These are phyloP conservation scores for Phytophthora aleatoria DNA, from an alignment of 352 stramenopile genomes.

Conservation along the genomic window DNA sequence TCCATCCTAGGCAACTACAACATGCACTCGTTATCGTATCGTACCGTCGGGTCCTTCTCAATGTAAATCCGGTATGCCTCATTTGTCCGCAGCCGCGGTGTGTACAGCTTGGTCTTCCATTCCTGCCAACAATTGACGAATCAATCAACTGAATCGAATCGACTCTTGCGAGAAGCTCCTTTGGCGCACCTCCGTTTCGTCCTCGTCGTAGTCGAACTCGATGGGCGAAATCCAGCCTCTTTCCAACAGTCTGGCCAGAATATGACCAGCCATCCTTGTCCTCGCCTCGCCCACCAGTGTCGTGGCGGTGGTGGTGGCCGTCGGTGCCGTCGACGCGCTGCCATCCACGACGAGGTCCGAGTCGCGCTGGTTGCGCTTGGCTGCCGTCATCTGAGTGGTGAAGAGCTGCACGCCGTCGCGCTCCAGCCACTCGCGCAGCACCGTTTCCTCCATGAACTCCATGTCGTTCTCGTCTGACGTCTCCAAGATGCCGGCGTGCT, in stretches of 20 bases:
- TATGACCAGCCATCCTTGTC: slow-evolving; percentile 44
- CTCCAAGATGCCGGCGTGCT: slow-evolving; percentile 81
- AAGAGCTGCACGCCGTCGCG: slow-evolving; percentile 73
- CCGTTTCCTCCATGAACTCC: slow-evolving; percentile 71
- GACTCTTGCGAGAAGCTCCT: neutral
- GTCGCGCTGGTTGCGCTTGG: slow-evolving; percentile 25
- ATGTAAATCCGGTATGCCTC: slow-evolving; percentile 87
- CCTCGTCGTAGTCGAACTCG: slow-evolving; percentile 50
- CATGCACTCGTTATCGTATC: slow-evolving; percentile 11
- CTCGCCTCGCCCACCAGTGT: slow-evolving; percentile 41
- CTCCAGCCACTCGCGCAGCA: slow-evolving; percentile 76
- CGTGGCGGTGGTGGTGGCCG: slow-evolving; percentile 24
- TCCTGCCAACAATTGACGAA: slow-evolving; percentile 23
- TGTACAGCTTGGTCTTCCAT: slow-evolving; percentile 61
- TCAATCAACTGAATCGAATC: neutral
- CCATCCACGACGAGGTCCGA: slow-evolving; percentile 33
- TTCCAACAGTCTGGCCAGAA: slow-evolving; percentile 62
- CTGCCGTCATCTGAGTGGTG: slow-evolving; percentile 34
- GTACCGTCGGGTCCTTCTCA: slow-evolving; percentile 72
- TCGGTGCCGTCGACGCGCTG: slow-evolving; percentile 20
- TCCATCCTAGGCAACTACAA: slow-evolving; percentile 12
- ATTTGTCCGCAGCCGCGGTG: slow-evolving; percentile 62
- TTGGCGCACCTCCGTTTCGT: slow-evolving; percentile 44
- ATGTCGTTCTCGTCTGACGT: slow-evolving; percentile 67
- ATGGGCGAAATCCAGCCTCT: slow-evolving; percentile 66